Conservation (phyloP, 73 alveolate genomes). For the Uronychia setigera region DNA sequence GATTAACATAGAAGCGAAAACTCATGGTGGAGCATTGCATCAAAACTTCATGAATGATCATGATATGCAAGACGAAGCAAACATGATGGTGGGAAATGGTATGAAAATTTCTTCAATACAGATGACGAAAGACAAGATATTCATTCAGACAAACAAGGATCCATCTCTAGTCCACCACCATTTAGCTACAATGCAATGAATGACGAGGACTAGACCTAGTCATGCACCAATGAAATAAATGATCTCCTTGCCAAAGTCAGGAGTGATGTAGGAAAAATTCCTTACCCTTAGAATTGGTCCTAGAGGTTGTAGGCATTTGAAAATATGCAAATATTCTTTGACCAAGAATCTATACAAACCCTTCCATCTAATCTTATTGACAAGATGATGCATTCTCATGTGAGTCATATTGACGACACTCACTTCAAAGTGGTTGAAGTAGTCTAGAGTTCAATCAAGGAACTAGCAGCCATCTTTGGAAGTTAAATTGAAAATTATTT, state of each 20-base stretch:
- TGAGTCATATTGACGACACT: conserved; percentile 41
- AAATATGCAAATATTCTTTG: not conserved
- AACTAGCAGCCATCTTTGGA: not conserved
- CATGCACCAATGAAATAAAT: not conserved
- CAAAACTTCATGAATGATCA: not conserved
- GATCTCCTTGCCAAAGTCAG: not conserved
- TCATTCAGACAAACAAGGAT: not conserved
- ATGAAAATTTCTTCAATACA: too few relatives aligned
- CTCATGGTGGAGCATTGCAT: too few relatives aligned
- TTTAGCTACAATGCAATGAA: not conserved
- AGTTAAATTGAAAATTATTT: not conserved
- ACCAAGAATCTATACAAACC: not conserved
- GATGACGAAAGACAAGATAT: not conserved
- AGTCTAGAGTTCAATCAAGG: not conserved
- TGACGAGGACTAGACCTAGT: not conserved
- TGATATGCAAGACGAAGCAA: not conserved
- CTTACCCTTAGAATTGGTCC: not conserved
- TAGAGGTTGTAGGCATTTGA: not conserved
- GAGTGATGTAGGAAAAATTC: not conserved
- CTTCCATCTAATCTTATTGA: conserved; percentile 1
- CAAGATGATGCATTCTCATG: conserved; percentile 22
- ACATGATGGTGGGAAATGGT: too few relatives aligned
- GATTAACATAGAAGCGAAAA: too few relatives aligned
- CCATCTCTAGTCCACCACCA: not conserved
- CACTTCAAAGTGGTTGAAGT: conserved; percentile 32